Conservation (phyloP, 1,284 basidiomycete genomes). For the Stereum hirsutum region DNA sequence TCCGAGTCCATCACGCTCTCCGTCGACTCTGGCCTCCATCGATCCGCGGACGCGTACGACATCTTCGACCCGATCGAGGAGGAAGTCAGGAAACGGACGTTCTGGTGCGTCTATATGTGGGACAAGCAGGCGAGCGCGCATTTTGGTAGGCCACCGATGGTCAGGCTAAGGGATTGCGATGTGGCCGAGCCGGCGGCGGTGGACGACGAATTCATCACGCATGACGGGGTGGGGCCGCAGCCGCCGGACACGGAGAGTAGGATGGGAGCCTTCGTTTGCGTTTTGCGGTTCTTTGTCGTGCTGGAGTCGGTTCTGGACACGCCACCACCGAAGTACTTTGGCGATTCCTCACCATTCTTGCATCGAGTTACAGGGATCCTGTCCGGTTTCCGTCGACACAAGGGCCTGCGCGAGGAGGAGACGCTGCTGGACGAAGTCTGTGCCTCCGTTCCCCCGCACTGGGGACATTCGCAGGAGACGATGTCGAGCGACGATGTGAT, state of each 20-base stretch:
- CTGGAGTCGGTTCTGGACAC: conserved; percentile 73
- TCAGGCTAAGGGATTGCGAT: conserved; percentile 81
- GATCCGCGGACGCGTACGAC: conserved; percentile 82
- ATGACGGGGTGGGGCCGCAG: conserved; percentile 59
- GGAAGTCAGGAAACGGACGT: conserved; percentile 83
- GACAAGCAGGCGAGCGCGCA: conserved; percentile 82
- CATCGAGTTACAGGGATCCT: conserved; percentile 47
- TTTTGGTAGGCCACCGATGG: conserved; percentile 80
- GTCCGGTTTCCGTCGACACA: conserved; percentile 41
- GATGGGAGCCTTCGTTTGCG: conserved; percentile 71
- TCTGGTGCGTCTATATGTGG: conserved; percentile 92
- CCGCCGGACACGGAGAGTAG: conserved; percentile 64
- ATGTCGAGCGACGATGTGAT: conserved; percentile 81
- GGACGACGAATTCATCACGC: conserved; percentile 84
- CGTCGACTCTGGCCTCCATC: conserved; percentile 80
- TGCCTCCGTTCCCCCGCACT: conserved; percentile 61
- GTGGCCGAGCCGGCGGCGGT: conserved; percentile 73
- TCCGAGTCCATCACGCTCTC: conserved; percentile 79
- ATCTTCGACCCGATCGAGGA: conserved; percentile 82
- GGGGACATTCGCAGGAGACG: conserved; percentile 74
- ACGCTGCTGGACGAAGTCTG: conserved; percentile 72
- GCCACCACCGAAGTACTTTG: conserved; percentile 53
- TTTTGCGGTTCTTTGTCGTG: conserved; percentile 72
- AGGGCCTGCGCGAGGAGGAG: conserved; percentile 74
- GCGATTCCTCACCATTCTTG: conserved; percentile 50